Percentiles rank a stretch among this genome's conserved stretches.
Conservation (phyloP, 441 rosid genomes). For the Codiaeum variegatum region DNA sequence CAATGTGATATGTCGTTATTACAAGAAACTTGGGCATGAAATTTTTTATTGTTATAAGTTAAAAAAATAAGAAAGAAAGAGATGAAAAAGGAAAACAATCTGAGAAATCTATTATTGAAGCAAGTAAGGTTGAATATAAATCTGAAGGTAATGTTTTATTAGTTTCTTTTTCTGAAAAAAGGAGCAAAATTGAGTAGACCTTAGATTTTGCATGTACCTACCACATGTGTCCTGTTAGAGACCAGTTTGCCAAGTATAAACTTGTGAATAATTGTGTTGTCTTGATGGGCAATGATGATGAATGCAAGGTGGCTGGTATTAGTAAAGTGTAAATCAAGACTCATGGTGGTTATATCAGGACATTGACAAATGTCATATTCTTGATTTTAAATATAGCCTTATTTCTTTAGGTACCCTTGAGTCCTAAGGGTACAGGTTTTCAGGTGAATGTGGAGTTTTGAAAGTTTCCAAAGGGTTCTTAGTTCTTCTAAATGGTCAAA, state of each 20-base stretch:
- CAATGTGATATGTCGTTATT: neutral
- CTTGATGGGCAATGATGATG: neutral
- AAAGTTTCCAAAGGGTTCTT: neutral
- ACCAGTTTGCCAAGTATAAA: neutral
- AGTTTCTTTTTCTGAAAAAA: neutral
- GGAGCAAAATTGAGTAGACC: neutral
- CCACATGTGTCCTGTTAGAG: neutral
- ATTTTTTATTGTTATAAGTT: neutral
- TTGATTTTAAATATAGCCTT: neutral
- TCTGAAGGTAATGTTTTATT: neutral
- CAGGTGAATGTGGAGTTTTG: conserved; percentile 10
- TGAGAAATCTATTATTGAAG: no score
- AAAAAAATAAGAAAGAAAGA: neutral
- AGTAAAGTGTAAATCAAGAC: neutral
- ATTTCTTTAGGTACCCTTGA: neutral
- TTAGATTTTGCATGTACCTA: neutral
- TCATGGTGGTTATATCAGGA: neutral
- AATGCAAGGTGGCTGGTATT: neutral
- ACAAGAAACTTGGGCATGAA: neutral
- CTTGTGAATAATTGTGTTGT: neutral
- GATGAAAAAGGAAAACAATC: neutral
- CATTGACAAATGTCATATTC: conserved; percentile 5
- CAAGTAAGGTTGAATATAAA: neutral
- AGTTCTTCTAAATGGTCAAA: neutral
- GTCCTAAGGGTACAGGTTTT: neutral